These are phyloP conservation scores for Boletus vermiculosoides DNA, from an alignment of 768 basidiomycete genomes.

Conservation along the genomic window DNA sequence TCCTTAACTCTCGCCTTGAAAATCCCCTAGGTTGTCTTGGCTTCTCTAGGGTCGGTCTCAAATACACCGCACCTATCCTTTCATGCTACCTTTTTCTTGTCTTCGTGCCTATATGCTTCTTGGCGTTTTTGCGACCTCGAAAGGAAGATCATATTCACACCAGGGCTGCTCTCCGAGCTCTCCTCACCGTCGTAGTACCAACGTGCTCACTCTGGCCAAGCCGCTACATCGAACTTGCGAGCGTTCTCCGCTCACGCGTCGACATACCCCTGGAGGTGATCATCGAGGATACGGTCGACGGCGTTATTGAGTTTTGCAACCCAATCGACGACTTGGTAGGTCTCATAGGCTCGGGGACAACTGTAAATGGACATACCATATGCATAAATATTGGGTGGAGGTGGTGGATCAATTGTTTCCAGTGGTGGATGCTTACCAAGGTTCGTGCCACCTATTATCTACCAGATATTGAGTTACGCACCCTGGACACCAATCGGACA, in stretches of 20 bases:
- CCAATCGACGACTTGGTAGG: slow-evolving; percentile 35
- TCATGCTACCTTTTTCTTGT: slow-evolving; percentile 10
- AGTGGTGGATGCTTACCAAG: slow-evolving; percentile 34
- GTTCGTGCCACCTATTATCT: slow-evolving; percentile 14
- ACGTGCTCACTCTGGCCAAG: slow-evolving; percentile 45
- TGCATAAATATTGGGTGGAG: slow-evolving; percentile 30
- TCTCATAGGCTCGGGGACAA: slow-evolving; percentile 35
- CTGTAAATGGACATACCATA: slow-evolving; percentile 41
- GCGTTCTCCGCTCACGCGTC: slow-evolving; percentile 24
- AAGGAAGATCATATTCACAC: slow-evolving; percentile 11
- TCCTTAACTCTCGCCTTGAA: not conserved
- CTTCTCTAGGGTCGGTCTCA: not conserved
- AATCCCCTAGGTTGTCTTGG: not conserved
- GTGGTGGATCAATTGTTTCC: slow-evolving; percentile 36
- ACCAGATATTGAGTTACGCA: slow-evolving; percentile 1
- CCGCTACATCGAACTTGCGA: slow-evolving; percentile 35
- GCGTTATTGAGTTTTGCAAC: slow-evolving; percentile 46
- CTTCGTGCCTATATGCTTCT: slow-evolving; percentile 6
- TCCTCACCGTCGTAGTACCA: slow-evolving; percentile 43
- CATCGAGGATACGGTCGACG: slow-evolving; percentile 36
- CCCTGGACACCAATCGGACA: not conserved
- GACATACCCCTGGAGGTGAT: slow-evolving; percentile 36
- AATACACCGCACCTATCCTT: not conserved
- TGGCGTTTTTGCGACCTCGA: slow-evolving; percentile 8
- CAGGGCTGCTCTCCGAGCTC: slow-evolving; percentile 33